These are phyloP conservation scores for Flaveria linearis DNA, from an alignment of 129 eudicot species.

Conservation along the genomic window DNA sequence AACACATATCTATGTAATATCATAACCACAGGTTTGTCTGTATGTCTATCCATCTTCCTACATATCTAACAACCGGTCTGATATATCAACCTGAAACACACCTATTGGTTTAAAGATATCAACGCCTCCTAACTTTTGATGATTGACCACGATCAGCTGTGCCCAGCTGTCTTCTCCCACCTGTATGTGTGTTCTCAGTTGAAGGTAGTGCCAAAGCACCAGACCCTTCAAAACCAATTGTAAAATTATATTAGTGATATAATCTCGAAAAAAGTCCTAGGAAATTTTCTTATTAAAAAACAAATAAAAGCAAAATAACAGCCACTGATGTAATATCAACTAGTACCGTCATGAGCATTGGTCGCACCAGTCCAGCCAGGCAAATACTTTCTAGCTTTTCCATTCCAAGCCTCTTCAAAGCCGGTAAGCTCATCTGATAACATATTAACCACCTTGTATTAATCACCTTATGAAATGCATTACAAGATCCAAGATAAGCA, in stretches of 20 bases:
- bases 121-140: slow-evolving; percentile 21
- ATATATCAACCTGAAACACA: not conserved
- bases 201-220: slow-evolving; percentile 71
- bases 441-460: slow-evolving; percentile 5
- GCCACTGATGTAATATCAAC: not conserved
- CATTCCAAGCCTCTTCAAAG: slow-evolving; percentile 81
- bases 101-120: not conserved
- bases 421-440: slow-evolving; percentile 60
- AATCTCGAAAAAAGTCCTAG: not conserved
- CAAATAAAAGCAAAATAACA: not conserved
- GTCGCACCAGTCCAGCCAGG: slow-evolving; percentile 60
- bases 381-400: slow-evolving; percentile 53
- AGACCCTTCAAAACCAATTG: slow-evolving; percentile 25
- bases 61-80: slow-evolving; percentile 1
- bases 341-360: slow-evolving; percentile 22
- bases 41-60: not conserved
- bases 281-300: not conserved
- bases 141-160: slow-evolving; percentile 18
- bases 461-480: not conserved
- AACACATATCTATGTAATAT: not conserved
- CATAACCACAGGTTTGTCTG: not conserved
- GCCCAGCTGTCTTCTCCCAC: slow-evolving; percentile 19
- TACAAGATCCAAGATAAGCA: not conserved
- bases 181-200: slow-evolving; percentile 31
- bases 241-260: not conserved